These are phyloP conservation scores for Phytophthora megakarya DNA, from an alignment of 352 stramenopile genomes.

Conservation along the genomic window DNA sequence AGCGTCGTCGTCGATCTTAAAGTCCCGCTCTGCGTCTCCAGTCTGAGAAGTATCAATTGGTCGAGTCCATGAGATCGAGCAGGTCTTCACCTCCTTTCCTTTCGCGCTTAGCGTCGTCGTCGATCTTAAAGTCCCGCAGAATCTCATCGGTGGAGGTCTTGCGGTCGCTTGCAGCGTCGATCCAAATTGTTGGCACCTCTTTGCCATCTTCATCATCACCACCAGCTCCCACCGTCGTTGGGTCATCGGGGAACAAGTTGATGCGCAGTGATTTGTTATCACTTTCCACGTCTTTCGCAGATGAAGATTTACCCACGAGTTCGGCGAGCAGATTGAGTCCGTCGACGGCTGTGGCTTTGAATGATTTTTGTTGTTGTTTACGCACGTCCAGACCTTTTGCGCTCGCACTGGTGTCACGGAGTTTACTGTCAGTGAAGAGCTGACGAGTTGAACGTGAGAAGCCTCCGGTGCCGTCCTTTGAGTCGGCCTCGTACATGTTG, in stretches of 20 bases:
- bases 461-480: conserved; percentile 44
- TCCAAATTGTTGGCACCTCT: conserved; percentile 76
- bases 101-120: conserved; percentile 51
- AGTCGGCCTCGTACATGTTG: conserved; percentile 88
- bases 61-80: conserved; percentile 89
- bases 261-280: conserved; percentile 75
- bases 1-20: conserved; percentile 61
- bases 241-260: conserved; percentile 78
- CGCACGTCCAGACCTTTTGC: conserved; percentile 35
- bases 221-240: conserved; percentile 34
- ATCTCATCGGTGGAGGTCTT: conserved; percentile 58
- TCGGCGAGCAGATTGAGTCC: conserved; percentile 88
- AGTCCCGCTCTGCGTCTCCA: conserved; percentile 41
- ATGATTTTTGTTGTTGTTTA: conserved; percentile 64
- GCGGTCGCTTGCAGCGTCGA: conserved; percentile 77
- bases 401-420: conserved; percentile 19
- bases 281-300: conserved; percentile 46
- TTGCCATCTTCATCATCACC: conserved; percentile 68
- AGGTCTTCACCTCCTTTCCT: conserved; percentile 72
- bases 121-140: conserved; percentile 68
- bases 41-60: conserved; percentile 14
- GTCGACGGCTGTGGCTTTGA: conserved; percentile 78
- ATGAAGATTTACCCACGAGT: conserved; percentile 65
- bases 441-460: conserved; percentile 57
- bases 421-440: conserved; percentile 68